Conservation (phyloP, 1,284 basidiomycete species). For the Cryptococcus sp. region DNA sequence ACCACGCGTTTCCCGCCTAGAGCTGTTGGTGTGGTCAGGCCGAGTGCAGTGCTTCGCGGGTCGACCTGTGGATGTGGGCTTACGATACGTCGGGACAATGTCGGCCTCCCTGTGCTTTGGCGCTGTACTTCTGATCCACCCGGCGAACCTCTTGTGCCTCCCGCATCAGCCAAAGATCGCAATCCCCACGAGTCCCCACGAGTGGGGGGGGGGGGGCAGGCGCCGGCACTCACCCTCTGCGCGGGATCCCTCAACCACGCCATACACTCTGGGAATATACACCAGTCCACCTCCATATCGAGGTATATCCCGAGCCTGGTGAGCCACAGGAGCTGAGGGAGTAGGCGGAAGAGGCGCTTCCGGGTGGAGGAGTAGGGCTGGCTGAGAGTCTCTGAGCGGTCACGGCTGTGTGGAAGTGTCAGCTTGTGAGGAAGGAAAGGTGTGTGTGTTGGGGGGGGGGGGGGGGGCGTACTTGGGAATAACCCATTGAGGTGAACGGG, state of each 20-base stretch:
- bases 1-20: constrained; percentile 30
- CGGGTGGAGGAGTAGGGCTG: too few relatives aligned
- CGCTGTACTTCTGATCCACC: constrained; percentile 15
- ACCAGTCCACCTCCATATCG: background rate
- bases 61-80: constrained; percentile 3
- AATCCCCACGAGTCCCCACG: background rate
- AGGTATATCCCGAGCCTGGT: constrained; percentile 14
- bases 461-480: too few relatives aligned
- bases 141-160: background rate
- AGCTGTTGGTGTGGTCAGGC: constrained; percentile 8
- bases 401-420: too few relatives aligned
- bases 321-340: constrained; percentile 22
- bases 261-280: background rate
- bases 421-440: too few relatives aligned
- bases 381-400: too few relatives aligned
- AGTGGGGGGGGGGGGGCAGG: too few relatives aligned
- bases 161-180: background rate
- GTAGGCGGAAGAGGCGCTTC: background rate
- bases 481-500: constrained; percentile 4
- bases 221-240: too few relatives aligned
- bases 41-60: background rate
- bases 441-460: too few relatives aligned
- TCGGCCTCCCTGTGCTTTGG: constrained; percentile 15
- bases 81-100: constrained; percentile 26
- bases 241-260: too few relatives aligned